These are phyloP conservation scores for Boletus patriciae DNA, from an alignment of 768 basidiomycete genomes.

Conservation along the genomic window DNA sequence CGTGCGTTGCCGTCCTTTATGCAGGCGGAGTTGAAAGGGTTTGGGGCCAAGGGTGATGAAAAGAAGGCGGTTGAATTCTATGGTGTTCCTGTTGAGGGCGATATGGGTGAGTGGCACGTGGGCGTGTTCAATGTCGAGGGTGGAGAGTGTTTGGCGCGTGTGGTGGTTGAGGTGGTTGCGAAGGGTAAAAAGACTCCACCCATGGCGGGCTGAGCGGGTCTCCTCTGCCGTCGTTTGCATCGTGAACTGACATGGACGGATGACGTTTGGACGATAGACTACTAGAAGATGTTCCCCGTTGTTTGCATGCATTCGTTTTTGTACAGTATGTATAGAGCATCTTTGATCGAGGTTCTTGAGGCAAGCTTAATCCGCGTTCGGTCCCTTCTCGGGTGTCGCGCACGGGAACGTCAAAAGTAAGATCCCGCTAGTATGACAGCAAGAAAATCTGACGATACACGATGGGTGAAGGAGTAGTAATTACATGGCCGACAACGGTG, in stretches of 20 bases:
- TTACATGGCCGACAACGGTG: conserved; percentile 26
- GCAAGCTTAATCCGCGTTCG: not conserved
- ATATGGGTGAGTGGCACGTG: conserved; percentile 54
- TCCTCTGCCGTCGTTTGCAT: conserved; percentile 15
- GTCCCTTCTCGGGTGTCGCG: no score
- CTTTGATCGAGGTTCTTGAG: conserved; percentile 4
- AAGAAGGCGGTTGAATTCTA: conserved; percentile 56
- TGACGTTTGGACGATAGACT: conserved; percentile 2
- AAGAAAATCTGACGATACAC: conserved; percentile 19
- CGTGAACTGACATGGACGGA: conserved; percentile 6
- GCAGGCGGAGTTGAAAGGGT: conserved; percentile 47
- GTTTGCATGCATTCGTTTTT: conserved; percentile 23
- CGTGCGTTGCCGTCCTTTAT: conserved; percentile 56
- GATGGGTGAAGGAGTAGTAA: conserved; percentile 15
- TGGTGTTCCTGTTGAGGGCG: conserved; percentile 49
- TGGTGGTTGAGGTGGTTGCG: conserved; percentile 56
- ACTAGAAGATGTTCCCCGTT: conserved; percentile 14
- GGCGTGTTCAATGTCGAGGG: conserved; percentile 54
- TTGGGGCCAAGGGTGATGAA: conserved; percentile 34
- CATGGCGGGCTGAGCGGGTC: conserved; percentile 29
- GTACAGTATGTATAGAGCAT: conserved; percentile 15
- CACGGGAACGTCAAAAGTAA: not conserved
- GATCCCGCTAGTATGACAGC: conserved; percentile 2
- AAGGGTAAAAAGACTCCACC: conserved; percentile 30
- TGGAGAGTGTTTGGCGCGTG: conserved; percentile 52